A percentile compares a stretch with the other conserved stretches of the same genome.
These are phyloP conservation scores for Apiospora marii DNA, from an alignment of 2,329 filamentous ascomycete species.

Conservation along the genomic window DNA sequence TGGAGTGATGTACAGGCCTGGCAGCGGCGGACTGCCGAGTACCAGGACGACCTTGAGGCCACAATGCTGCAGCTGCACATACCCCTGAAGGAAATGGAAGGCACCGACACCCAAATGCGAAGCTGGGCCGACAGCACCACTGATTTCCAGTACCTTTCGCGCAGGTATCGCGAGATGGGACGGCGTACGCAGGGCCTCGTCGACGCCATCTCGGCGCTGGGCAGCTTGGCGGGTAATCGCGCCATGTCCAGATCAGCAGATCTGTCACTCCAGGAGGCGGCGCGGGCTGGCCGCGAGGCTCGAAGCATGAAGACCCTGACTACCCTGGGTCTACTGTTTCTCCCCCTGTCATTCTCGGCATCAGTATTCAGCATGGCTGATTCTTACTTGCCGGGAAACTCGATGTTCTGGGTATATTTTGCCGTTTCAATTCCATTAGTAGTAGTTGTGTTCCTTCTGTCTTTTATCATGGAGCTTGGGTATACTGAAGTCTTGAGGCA, in stretches of 20 bases:
- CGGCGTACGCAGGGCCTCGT: conserved; percentile 35
- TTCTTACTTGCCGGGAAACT: no score
- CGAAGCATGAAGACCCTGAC: no score
- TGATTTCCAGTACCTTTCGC: conserved; percentile 36
- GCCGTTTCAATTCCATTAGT: no score
- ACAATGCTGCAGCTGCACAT: conserved; percentile 38
- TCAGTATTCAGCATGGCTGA: no score
- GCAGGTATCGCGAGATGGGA: conserved; percentile 34
- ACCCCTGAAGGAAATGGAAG: conserved; percentile 30
- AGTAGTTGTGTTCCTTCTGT: no score
- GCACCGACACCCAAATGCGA: not conserved
- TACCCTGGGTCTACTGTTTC: no score
- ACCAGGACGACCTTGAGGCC: conserved; percentile 36
- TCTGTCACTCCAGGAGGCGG: conserved; percentile 34
- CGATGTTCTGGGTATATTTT: no score
- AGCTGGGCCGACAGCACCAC: conserved; percentile 31
- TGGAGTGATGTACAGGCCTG: conserved; percentile 39
- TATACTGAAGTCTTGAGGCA: no score
- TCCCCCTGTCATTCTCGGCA: no score
- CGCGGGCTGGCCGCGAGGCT: conserved; percentile 26
- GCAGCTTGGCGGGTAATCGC: conserved; percentile 37
- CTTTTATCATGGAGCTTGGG: no score
- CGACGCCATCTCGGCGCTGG: conserved; percentile 36
- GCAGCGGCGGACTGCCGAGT: conserved; percentile 38
- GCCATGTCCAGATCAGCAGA: conserved; percentile 36